Evolutionary conservation across 2,329 filamentous ascomycete genomes (phyloP).

Genomic region (Venturia nashicola): DNA sequence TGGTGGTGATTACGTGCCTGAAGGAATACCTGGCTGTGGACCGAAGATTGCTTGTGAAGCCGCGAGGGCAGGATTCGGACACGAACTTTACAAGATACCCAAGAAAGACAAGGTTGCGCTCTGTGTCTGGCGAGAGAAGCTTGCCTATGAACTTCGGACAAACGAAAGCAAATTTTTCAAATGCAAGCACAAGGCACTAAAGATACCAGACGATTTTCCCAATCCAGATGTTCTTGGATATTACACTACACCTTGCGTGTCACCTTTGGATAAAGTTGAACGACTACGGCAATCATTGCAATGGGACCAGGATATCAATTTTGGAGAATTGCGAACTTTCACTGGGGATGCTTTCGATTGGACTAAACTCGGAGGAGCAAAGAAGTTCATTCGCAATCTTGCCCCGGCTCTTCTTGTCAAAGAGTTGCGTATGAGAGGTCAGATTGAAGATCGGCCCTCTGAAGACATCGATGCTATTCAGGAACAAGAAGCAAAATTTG

Average conservation of each 20-base stretch:
- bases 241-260: constrained; percentile 81
- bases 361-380: constrained; percentile 63
- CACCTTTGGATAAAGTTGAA: constrained; percentile 44
- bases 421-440: constrained; percentile 33
- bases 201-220: constrained; percentile 72
- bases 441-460: constrained; percentile 10
- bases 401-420: constrained; percentile 63
- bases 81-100: constrained; percentile 55
- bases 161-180: constrained; percentile 77
- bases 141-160: constrained; percentile 65
- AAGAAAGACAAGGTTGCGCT: constrained; percentile 48
- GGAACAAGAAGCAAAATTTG: constrained; percentile 38
- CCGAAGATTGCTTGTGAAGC: constrained; percentile 84
- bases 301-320: constrained; percentile 54
- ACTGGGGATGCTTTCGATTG: constrained; percentile 75
- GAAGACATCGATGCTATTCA: constrained; percentile 26
- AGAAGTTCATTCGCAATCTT: constrained; percentile 72
- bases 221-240: constrained; percentile 67
- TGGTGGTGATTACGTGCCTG: constrained; percentile 85
- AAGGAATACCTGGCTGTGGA: constrained; percentile 78
- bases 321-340: constrained; percentile 58
- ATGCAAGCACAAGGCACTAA: constrained; percentile 59
- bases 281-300: constrained; percentile 40
- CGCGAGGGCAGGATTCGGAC: constrained; percentile 76
- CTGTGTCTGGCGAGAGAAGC: constrained; percentile 55